phyloP scores from a whole-genome alignment of 805 yeast genomes.

The Ogataea zsoltii region DNA sequence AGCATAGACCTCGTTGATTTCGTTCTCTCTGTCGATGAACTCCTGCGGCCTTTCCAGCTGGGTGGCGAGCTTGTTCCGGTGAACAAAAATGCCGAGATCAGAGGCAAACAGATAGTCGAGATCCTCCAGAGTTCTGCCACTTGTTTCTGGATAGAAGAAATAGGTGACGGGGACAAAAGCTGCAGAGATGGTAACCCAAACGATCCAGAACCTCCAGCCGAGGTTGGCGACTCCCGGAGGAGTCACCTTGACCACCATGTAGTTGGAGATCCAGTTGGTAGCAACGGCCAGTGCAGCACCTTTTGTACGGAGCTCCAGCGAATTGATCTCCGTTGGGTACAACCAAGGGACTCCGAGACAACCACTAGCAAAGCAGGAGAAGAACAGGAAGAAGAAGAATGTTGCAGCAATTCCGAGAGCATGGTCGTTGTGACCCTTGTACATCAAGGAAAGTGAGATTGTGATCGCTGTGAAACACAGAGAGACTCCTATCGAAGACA shows the following conservation, averaged over 20 bases:
- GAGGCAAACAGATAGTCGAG: slow-evolving; percentile 21
- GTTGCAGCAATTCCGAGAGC: slow-evolving; percentile 36
- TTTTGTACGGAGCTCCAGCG: slow-evolving; percentile 28
- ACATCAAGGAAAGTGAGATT: slow-evolving; percentile 30
- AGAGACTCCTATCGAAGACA: slow-evolving; percentile 40
- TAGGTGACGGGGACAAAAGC: slow-evolving; percentile 18
- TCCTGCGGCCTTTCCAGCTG: slow-evolving; percentile 15
- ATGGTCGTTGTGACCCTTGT: slow-evolving; percentile 25
- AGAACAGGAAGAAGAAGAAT: slow-evolving; percentile 39
- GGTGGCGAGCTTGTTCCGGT: slow-evolving; percentile 10
- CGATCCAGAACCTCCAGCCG: slow-evolving; percentile 18
- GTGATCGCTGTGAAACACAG: slow-evolving; percentile 43
- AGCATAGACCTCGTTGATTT: slow-evolving; percentile 6
- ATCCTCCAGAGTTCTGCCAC: slow-evolving; percentile 47
- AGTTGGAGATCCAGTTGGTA: slow-evolving; percentile 32
- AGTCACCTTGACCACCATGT: slow-evolving; percentile 16
- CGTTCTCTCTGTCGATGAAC: slow-evolving; percentile 14
- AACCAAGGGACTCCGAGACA: slow-evolving; percentile 28
- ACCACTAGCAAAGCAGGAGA: slow-evolving; percentile 35
- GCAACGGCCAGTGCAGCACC: slow-evolving; percentile 27
- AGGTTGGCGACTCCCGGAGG: slow-evolving; percentile 16
- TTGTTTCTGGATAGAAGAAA: slow-evolving; percentile 47
- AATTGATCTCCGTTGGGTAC: slow-evolving; percentile 27
- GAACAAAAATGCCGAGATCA: slow-evolving; percentile 9
- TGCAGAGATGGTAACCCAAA: slow-evolving; percentile 18